These are phyloP conservation scores for Neurospora sp. DNA, from an alignment of 495 filamentous ascomycete genomes.

Conservation along the genomic window DNA sequence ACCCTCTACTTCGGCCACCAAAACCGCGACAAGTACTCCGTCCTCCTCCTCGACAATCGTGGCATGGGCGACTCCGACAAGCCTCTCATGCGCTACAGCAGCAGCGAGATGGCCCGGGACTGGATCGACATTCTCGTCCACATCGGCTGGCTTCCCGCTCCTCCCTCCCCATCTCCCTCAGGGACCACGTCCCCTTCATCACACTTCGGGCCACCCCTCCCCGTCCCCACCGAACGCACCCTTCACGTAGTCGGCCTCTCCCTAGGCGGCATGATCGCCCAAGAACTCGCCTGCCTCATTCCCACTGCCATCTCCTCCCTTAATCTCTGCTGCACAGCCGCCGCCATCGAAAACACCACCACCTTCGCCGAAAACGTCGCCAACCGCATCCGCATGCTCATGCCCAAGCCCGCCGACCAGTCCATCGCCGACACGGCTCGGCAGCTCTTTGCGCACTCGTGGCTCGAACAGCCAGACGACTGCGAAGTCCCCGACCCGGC, in stretches of 20 bases:
- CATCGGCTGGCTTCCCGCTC: slow-evolving; percentile 52
- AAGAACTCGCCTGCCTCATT: slow-evolving; percentile 59
- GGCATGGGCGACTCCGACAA: slow-evolving; percentile 72
- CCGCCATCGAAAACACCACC: slow-evolving; percentile 54
- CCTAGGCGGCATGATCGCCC: slow-evolving; percentile 83
- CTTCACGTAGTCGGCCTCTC: slow-evolving; percentile 66
- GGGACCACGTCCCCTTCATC: neutral
- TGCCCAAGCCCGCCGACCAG: slow-evolving; percentile 57
- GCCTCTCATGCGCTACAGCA: slow-evolving; percentile 60
- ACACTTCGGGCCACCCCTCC: slow-evolving; percentile 1
- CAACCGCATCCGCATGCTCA: slow-evolving; percentile 56
- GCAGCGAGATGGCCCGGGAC: slow-evolving; percentile 68
- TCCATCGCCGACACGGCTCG: slow-evolving; percentile 37
- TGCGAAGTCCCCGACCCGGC: slow-evolving; percentile 29
- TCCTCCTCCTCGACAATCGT: slow-evolving; percentile 68
- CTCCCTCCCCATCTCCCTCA: slow-evolving; percentile 4
- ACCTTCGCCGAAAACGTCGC: slow-evolving; percentile 50
- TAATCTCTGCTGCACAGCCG: slow-evolving; percentile 62
- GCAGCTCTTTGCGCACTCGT: slow-evolving; percentile 50
- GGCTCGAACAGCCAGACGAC: slow-evolving; percentile 52
- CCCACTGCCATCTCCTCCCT: slow-evolving; percentile 55
- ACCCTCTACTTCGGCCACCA: slow-evolving; percentile 67
- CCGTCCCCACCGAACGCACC: slow-evolving; percentile 22
- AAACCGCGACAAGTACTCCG: slow-evolving; percentile 54
- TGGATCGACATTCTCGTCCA: slow-evolving; percentile 57